Evolutionary conservation across 345 rosid species (phyloP).

Genomic region (Linum usitatissimum): DNA sequence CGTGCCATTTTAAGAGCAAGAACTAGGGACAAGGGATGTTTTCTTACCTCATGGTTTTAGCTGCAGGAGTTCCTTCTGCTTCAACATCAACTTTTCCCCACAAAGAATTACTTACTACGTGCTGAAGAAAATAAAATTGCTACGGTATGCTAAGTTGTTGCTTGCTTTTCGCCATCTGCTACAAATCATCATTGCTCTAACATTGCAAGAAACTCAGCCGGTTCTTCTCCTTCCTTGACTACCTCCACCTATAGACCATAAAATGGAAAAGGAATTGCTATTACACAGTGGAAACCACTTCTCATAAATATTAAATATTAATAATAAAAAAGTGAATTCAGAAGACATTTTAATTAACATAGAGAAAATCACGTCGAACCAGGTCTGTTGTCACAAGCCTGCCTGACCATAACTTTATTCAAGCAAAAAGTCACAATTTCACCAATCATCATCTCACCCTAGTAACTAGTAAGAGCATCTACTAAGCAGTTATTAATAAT

Average conservation of each 20-base stretch:
- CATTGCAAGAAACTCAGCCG: conserved; percentile 53
- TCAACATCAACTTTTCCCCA: not conserved
- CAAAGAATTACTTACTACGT: not conserved
- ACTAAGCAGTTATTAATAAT: not conserved
- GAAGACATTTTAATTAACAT: not conserved
- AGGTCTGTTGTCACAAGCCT: not conserved
- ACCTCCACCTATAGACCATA: conserved; percentile 35
- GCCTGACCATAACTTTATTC: not conserved
- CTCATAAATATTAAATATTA: too few relatives aligned
- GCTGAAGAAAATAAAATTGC: not conserved
- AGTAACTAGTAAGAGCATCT: not conserved
- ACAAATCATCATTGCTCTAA: conserved; percentile 31
- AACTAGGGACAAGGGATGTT: not conserved
- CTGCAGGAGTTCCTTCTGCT: not conserved
- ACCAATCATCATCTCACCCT: not conserved
- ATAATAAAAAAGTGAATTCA: not conserved
- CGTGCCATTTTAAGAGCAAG: not conserved
- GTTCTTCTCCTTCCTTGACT: conserved; percentile 71
- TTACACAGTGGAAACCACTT: not conserved
- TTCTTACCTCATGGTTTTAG: not conserved
- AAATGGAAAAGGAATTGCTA: not conserved
- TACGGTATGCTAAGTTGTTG: not conserved
- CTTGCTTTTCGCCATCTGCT: conserved; percentile 13
- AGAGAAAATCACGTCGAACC: too few relatives aligned
- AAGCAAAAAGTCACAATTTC: not conserved